These are phyloP conservation scores for Aspergillus sp. DNA, from an alignment of 2,329 filamentous ascomycete genomes.

Conservation along the genomic window DNA sequence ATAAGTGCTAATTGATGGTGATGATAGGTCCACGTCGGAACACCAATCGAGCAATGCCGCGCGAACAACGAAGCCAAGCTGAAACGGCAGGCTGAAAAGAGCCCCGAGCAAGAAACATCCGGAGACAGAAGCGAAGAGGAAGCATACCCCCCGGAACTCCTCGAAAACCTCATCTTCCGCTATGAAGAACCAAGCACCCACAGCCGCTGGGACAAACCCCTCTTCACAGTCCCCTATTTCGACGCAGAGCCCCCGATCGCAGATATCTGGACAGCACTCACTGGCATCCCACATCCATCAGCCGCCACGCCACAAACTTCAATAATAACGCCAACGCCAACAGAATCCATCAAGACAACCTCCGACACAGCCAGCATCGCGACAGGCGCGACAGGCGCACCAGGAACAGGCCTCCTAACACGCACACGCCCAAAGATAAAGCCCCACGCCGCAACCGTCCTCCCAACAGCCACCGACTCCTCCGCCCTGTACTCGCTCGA, in stretches of 20 bases:
- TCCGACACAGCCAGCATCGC: slow-evolving; percentile 22
- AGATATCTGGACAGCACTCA: slow-evolving; percentile 55
- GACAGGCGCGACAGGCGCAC: slow-evolving; percentile 2
- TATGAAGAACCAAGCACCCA: slow-evolving; percentile 63
- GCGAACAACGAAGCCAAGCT: slow-evolving; percentile 45
- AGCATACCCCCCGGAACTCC: slow-evolving; percentile 49
- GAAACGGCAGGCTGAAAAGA: slow-evolving; percentile 9
- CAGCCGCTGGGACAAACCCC: slow-evolving; percentile 59
- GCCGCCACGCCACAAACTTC: slow-evolving; percentile 10
- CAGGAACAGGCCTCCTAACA: slow-evolving; percentile 12
- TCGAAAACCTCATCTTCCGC: slow-evolving; percentile 58
- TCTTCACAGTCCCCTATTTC: slow-evolving; percentile 55
- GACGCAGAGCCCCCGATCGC: slow-evolving; percentile 51
- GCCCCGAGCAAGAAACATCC: slow-evolving; percentile 7
- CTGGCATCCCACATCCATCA: slow-evolving; percentile 30
- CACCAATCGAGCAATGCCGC: slow-evolving; percentile 49
- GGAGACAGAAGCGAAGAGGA: slow-evolving; percentile 18
- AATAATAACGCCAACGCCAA: slow-evolving; percentile 13
- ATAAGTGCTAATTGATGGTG: neutral
- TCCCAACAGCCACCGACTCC: slow-evolving; percentile 33
- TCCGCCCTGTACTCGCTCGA: slow-evolving; percentile 39
- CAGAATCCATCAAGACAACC: slow-evolving; percentile 6
- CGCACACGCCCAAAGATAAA: slow-evolving; percentile 24
- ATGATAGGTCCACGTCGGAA: slow-evolving; percentile 51
- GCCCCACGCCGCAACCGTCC: slow-evolving; percentile 39